Evolutionary conservation across 2,329 filamentous ascomycete species (phyloP), one percentile per base, ranked within the genome.

Genomic region (Aspergillus sp.): DNA sequence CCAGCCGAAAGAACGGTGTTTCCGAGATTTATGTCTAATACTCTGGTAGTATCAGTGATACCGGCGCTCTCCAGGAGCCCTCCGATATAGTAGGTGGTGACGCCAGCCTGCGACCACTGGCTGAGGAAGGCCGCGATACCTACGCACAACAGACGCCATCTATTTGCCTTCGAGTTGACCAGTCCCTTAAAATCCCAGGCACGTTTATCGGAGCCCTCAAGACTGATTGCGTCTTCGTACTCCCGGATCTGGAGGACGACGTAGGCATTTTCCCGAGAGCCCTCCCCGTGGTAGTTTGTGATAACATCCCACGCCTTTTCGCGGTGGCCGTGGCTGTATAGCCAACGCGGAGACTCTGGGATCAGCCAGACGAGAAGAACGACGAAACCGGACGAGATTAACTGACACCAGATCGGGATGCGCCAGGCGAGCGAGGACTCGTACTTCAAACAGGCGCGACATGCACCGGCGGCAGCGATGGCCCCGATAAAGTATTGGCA

Each of bases 341-440:
- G 77, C 84, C 84, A 87, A 53, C 85, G 74, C 1, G 86, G 86
- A 0, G 82, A 85, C 64, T 88, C 85, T 0, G 86, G 85, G 1
- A 87, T 73, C 61, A 85, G 80, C 61, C 80, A 84, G 11, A 79
- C 75, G 39, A 70, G 44, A 77, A 43, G 43, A 81, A 75, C 41
- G 86, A 52, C 80, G 8, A 86, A 62, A 1, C 70, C 69, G 33
- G 73, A 74, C 24, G 79, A 75, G 4, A 77, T 74, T 24, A 78
- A 70, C 64, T 85, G 83, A 2, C 84, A 70, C 63, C 84, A 75
- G 7, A 85, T 79, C 1, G 86, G 86, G 17, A 85, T 79, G 24
- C 82, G 75, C 86, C 86, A 89, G 0, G 84, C 80, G 40, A 66
- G 66, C 35, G 77, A 77, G 9, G 79, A 75, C 5, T 73, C 62